phyloP scores from a whole-genome alignment of 1,284 basidiomycete genomes.

The Irpex sp. region DNA sequence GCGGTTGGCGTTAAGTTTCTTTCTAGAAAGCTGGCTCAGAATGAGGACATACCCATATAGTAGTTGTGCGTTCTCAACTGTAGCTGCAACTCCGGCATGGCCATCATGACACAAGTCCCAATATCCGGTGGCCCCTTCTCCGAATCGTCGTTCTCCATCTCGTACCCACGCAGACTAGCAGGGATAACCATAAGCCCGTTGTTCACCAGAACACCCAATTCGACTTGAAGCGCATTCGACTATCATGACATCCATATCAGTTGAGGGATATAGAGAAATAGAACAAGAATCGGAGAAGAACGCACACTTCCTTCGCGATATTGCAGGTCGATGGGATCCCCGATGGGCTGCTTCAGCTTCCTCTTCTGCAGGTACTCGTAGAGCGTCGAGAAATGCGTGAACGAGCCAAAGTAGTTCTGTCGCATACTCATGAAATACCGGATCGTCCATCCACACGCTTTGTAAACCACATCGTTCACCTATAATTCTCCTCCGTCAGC shows the following conservation, averaged over 20 bases:
- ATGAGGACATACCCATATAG: slow-evolving; percentile 70
- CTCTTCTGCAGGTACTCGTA: slow-evolving; percentile 79
- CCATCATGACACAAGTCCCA: slow-evolving; percentile 54
- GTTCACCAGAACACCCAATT: slow-evolving; percentile 54
- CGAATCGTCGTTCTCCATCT: slow-evolving; percentile 29
- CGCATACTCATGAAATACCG: slow-evolving; percentile 83
- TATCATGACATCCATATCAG: slow-evolving; percentile 26
- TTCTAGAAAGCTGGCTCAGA: slow-evolving; percentile 7
- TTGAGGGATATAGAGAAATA: background rate
- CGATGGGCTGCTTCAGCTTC: slow-evolving; percentile 53
- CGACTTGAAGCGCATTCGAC: slow-evolving; percentile 81
- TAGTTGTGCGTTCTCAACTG: slow-evolving; percentile 79
- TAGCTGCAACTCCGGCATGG: slow-evolving; percentile 68
- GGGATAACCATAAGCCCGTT: slow-evolving; percentile 64
- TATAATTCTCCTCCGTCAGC: slow-evolving; percentile 22
- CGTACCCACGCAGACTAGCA: slow-evolving; percentile 73
- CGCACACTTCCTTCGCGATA: slow-evolving; percentile 67
- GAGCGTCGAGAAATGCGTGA: slow-evolving; percentile 87
- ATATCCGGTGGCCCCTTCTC: slow-evolving; percentile 31
- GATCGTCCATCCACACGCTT: slow-evolving; percentile 81
- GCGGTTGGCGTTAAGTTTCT: slow-evolving; percentile 2
- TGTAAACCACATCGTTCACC: slow-evolving; percentile 58
- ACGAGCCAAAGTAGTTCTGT: slow-evolving; percentile 90
- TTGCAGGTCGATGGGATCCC: slow-evolving; percentile 78
- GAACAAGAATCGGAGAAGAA: background rate